Evolutionary conservation across 495 filamentous ascomycete species (phyloP), one percentile per base, ranked within the genome.

Genomic region (Hypoxylon lienhwacheense): DNA sequence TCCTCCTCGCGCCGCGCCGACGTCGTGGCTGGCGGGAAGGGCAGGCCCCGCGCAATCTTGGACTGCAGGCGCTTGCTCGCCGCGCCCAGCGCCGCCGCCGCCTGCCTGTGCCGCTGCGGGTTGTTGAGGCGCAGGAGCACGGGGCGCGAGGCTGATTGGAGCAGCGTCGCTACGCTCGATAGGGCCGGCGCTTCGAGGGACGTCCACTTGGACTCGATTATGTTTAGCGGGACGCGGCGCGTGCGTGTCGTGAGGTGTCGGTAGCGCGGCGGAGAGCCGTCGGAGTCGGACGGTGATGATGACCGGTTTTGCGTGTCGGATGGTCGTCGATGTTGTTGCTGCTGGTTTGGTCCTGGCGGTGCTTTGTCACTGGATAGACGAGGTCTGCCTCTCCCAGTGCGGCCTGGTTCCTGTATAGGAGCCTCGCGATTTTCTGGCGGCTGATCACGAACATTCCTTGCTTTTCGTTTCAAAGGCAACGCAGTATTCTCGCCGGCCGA

Each of bases 151-250:
- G 68, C 63, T 29, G 70, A 65, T n/a, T 67, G 40, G 11, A 78
- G 55, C 40, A 77, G 66, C 14, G 39, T 28, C n/a, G 69, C 53
- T 11, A 76, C 58, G 37, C 66, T 68, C 12, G 59, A 34, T 39
- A 77, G 50, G 34, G 76, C 69, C 10, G 68, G 56, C 0, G 54
- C 35, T 5, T 71, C 66, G 12, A 78, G 72, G 5, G 71, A 50
- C 7, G 61, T 59, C 76, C 76, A 78, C 48, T 75, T 77, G n/a
- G 70, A 55, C 17, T 70, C 50, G 55, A 78, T 73, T 34, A 70
- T 66, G 7, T 74, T 57, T 16, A 66, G 73, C 11, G 71, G 66
- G 14, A 78, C 67, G 10, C 65, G 62, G 31, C 67, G 72, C 5
- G 72, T 71, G 33, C 59, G 69, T n/a, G 73, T 53, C 5, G 67